Evolutionary conservation across 2,329 filamentous ascomycete species (phyloP).

Genomic region (Sarocladiaceae sp.): DNA sequence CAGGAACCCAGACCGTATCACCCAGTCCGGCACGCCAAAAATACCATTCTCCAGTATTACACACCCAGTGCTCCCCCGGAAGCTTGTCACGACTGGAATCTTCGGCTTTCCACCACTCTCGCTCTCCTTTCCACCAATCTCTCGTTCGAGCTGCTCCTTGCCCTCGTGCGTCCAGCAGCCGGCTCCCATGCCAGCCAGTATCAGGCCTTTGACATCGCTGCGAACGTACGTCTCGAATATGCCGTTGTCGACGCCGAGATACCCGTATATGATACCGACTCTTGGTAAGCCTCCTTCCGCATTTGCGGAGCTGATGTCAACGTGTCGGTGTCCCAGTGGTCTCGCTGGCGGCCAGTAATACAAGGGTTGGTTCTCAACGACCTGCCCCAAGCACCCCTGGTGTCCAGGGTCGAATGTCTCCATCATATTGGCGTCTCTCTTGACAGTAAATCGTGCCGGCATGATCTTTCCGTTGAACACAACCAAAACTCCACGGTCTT

Average conservation of each 20-base stretch:
- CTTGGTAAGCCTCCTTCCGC: conserved; percentile 35
- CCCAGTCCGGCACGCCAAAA: conserved; percentile 20
- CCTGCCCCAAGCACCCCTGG: conserved; percentile 46
- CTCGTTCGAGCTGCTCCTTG: conserved; percentile 30
- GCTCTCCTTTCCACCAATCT: conserved; percentile 38
- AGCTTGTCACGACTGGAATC: conserved; percentile 42
- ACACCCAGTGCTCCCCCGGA: conserved; percentile 44
- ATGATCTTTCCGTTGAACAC: conserved; percentile 57
- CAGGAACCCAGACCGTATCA: conserved; percentile 42
- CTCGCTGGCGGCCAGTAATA: conserved; percentile 51
- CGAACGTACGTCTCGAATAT: conserved; percentile 41
- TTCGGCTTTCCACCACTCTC: neutral
- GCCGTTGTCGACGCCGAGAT: conserved; percentile 44
- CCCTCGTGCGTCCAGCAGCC: conserved; percentile 40
- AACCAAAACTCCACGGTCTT: conserved; percentile 50
- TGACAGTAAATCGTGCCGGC: conserved; percentile 50
- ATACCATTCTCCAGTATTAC: conserved; percentile 29
- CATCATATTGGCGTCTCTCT: conserved; percentile 56
- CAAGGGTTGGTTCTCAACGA: conserved; percentile 49
- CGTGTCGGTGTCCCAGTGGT: conserved; percentile 40
- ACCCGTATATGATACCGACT: conserved; percentile 50
- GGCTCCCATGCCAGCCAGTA: conserved; percentile 49
- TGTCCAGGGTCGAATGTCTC: conserved; percentile 54
- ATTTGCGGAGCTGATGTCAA: conserved; percentile 25
- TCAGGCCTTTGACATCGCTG: conserved; percentile 45